These are phyloP conservation scores for Hapsidospora chrysogenum DNA, from an alignment of 495 filamentous ascomycete species.

Conservation along the genomic window DNA sequence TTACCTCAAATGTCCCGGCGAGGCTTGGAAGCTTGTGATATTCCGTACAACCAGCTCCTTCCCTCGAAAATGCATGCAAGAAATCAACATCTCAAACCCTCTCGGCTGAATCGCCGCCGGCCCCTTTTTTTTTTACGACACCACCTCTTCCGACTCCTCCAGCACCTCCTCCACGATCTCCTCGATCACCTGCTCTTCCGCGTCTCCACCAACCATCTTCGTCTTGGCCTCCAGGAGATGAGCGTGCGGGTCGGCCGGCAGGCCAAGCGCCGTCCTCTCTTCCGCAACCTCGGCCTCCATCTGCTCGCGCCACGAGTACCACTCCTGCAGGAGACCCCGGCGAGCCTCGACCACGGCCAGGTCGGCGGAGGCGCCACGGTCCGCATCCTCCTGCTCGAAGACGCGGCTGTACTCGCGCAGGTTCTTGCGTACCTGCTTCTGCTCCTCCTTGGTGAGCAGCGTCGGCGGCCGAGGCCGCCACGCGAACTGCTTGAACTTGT, in stretches of 20 bases:
- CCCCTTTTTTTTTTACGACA: too few relatives aligned
- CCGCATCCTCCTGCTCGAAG: constrained; percentile 89
- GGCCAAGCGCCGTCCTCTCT: constrained; percentile 50
- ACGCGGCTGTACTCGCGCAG: constrained; percentile 86
- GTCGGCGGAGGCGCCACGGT: constrained; percentile 81
- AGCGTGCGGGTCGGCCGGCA: constrained; percentile 46
- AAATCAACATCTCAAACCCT: too few relatives aligned
- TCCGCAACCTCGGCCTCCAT: constrained; percentile 57
- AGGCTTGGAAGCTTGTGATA: too few relatives aligned
- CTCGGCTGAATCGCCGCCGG: too few relatives aligned
- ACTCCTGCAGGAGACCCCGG: constrained; percentile 72
- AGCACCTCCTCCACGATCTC: constrained; percentile 90
- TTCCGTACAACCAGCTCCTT: too few relatives aligned
- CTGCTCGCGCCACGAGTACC: constrained; percentile 66
- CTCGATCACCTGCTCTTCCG: constrained; percentile 52
- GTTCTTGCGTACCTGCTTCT: constrained; percentile 96
- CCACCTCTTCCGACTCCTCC: constrained; percentile 74
- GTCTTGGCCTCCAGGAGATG: constrained; percentile 32
- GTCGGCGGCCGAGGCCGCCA: constrained; percentile 88
- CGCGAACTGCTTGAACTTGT: constrained; percentile 91
- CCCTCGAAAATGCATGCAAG: too few relatives aligned
- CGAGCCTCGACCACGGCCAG: constrained; percentile 81
- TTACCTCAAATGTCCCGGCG: too few relatives aligned
- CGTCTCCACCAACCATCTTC: constrained; percentile 21
- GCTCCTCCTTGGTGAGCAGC: constrained; percentile 82